Conservation (phyloP, 129 eudicot species). For the Gnaphalium uliginosum region DNA sequence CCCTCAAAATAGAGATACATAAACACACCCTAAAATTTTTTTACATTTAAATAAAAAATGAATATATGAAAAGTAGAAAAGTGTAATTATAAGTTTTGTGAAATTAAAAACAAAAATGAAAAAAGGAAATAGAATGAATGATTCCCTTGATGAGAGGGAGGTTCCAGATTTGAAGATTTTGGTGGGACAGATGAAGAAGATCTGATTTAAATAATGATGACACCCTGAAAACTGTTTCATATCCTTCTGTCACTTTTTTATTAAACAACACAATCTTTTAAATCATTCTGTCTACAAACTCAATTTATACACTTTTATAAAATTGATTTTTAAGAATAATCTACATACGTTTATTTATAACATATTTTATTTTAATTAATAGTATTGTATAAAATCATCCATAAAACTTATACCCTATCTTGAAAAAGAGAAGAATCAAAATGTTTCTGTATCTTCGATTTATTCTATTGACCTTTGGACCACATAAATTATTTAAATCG, state of each 20-base stretch:
- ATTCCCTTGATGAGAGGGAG: slow-evolving; percentile 27
- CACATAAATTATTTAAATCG: slow-evolving; percentile 18
- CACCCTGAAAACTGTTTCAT: slow-evolving; percentile 26
- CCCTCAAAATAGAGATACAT: too few species aligned
- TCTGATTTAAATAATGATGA: slow-evolving; percentile 38
- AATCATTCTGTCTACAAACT: slow-evolving; percentile 20
- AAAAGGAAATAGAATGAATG: slow-evolving; percentile 11
- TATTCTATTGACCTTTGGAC: slow-evolving; percentile 24
- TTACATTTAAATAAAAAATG: too few species aligned
- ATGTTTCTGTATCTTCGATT: background rate
- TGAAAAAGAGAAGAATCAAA: too few species aligned
- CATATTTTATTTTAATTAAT: too few species aligned
- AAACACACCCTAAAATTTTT: too few species aligned
- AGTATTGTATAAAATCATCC: too few species aligned
- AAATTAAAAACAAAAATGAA: background rate
- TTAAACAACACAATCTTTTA: slow-evolving; percentile 30
- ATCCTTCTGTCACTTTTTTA: slow-evolving; percentile 26
- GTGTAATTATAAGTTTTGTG: too few species aligned
- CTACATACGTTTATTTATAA: too few species aligned
- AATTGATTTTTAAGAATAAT: too few species aligned
- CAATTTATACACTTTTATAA: too few species aligned
- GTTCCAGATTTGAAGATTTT: slow-evolving; percentile 29
- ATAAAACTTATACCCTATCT: background rate
- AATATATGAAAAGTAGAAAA: too few species aligned
- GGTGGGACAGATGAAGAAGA: slow-evolving; percentile 25